Evolutionary conservation across 164 flowering plant genomes (phyloP).

Genomic region (Stephania cephalantha): DNA sequence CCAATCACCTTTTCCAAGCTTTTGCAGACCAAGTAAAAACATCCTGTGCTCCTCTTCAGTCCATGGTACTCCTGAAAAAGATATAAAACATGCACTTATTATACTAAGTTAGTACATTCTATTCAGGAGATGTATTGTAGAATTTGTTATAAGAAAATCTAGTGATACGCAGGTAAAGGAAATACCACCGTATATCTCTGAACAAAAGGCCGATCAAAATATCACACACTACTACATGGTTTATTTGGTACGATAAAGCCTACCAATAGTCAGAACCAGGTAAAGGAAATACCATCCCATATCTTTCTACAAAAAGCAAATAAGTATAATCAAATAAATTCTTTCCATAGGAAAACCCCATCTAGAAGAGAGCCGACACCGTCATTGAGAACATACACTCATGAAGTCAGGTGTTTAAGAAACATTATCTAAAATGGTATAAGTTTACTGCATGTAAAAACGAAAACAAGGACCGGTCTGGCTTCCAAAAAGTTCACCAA

Average conservation of each 20-base stretch:
- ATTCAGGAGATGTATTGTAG: no score
- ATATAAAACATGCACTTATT: neutral
- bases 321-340: no score
- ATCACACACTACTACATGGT: neutral
- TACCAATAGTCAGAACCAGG: neutral
- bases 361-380: no score
- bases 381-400: neutral
- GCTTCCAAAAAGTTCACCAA: neutral
- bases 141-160: no score
- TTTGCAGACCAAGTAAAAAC: constrained; percentile 80
- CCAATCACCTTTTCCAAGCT: constrained; percentile 97
- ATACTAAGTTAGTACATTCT: neutral
- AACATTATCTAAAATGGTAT: neutral
- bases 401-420: neutral
- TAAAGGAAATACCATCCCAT: neutral
- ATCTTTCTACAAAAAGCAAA: neutral
- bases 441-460: neutral
- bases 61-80: constrained; percentile 71
- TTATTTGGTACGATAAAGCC: neutral
- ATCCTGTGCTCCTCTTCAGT: constrained; percentile 91
- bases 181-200: no score
- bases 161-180: no score
- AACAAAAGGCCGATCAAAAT: no score
- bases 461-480: neutral
- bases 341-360: no score